phyloP scores from a whole-genome alignment of 495 filamentous ascomycete species.

The Penicillium taxi region DNA sequence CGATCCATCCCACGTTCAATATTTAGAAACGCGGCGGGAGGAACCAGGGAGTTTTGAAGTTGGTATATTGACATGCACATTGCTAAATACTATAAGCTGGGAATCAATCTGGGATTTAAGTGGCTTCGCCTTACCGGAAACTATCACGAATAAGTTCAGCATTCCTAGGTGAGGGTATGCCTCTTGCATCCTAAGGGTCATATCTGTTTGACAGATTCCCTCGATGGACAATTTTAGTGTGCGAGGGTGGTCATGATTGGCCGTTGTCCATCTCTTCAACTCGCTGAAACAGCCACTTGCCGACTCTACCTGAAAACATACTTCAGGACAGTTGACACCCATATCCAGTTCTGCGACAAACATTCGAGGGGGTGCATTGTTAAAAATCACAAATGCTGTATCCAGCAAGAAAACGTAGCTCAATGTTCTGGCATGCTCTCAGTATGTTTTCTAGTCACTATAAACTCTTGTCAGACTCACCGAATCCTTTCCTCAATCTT shows the following conservation, averaged over 20 bases:
- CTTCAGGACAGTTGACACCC: conserved; percentile 18
- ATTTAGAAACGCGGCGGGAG: not conserved
- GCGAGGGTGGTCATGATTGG: not conserved
- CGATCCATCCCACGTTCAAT: not conserved
- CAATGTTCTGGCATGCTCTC: conserved; percentile 4
- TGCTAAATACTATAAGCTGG: not conserved
- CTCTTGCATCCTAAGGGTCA: not conserved
- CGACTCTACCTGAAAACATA: conserved; percentile 24
- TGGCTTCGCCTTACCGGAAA: not conserved
- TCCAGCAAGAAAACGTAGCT: conserved; percentile 24
- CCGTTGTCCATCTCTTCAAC: not conserved
- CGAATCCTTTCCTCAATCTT: conserved; percentile 17
- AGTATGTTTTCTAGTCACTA: not conserved
- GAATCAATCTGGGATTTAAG: not conserved
- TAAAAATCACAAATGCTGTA: conserved; percentile 22
- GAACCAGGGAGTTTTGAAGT: not conserved
- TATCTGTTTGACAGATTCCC: not conserved
- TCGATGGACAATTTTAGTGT: not conserved
- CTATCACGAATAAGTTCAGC: not conserved
- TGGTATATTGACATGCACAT: not conserved
- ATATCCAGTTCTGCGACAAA: conserved; percentile 26
- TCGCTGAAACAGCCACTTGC: conserved; percentile 4
- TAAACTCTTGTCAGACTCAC: not conserved
- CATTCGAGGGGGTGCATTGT: conserved; percentile 26
- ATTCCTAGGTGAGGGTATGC: not conserved